These are phyloP conservation scores for Pyrus betulifolia DNA, from an alignment of 306 rosid species.

Conservation along the genomic window DNA sequence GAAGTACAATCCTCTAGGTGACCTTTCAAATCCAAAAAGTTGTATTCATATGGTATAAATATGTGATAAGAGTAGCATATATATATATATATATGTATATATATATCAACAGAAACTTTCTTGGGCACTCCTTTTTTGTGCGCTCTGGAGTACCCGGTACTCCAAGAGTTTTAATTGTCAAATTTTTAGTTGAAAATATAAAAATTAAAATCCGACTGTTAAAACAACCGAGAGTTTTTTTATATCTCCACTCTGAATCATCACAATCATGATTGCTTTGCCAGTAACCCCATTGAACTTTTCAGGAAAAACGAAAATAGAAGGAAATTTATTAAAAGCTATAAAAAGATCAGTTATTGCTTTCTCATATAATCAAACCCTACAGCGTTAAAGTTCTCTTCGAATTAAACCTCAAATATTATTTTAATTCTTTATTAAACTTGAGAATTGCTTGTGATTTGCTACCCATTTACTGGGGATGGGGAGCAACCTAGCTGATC, in stretches of 20 bases:
- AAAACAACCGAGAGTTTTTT: no score
- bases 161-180: no score
- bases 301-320: neutral
- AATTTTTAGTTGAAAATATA: no score
- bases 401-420: neutral
- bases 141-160: no score
- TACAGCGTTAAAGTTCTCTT: neutral
- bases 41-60: neutral
- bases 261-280: conserved; percentile 34
- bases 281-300: neutral
- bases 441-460: no score
- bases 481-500: no score
- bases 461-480: neutral
- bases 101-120: no score
- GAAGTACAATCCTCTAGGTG: conserved; percentile 7
- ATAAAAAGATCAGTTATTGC: conserved; percentile 4
- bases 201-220: no score
- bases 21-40: conserved; percentile 24
- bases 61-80: no score
- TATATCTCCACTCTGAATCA: conserved; percentile 18
- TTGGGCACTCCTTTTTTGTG: no score
- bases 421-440: neutral
- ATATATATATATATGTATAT: no score
- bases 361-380: neutral
- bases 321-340: neutral